Conservation (phyloP, 306 rosid genomes). For the Betula pendula region DNA sequence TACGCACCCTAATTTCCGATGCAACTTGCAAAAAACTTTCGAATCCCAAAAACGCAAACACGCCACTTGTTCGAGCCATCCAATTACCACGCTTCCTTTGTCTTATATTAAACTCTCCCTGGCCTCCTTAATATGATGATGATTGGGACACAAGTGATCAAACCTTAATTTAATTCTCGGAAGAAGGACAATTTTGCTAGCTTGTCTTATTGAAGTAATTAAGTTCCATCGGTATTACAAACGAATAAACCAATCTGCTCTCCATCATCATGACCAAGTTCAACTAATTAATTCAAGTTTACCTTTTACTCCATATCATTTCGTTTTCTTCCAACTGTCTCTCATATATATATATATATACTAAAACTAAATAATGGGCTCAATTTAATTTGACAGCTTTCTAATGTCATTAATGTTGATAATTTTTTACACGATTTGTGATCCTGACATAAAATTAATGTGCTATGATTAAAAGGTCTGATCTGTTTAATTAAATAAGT, state of each 20-base stretch:
- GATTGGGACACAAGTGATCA: neutral
- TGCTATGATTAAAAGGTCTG: too few relatives aligned
- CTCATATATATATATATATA: too few relatives aligned
- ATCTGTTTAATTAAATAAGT: too few relatives aligned
- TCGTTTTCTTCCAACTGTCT: too few relatives aligned
- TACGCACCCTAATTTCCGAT: neutral
- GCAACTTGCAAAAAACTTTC: neutral
- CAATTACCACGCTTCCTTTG: neutral
- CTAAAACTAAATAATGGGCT: too few relatives aligned
- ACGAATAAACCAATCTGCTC: neutral
- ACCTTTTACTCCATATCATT: neutral
- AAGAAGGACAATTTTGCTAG: neutral
- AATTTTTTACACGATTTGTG: too few relatives aligned
- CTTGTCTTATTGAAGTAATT: neutral
- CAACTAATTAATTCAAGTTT: neutral
- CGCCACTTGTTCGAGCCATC: conserved; percentile 1
- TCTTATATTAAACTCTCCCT: neutral
- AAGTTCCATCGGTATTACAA: neutral
- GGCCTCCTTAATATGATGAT: neutral
- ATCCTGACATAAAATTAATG: too few relatives aligned
- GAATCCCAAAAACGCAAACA: neutral
- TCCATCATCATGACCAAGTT: too few relatives aligned
- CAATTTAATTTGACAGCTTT: too few relatives aligned
- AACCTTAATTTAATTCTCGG: neutral
- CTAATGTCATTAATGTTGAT: too few relatives aligned